phyloP scores from a whole-genome alignment of 148 eudicot species.

The Heliosperma pusillum region DNA sequence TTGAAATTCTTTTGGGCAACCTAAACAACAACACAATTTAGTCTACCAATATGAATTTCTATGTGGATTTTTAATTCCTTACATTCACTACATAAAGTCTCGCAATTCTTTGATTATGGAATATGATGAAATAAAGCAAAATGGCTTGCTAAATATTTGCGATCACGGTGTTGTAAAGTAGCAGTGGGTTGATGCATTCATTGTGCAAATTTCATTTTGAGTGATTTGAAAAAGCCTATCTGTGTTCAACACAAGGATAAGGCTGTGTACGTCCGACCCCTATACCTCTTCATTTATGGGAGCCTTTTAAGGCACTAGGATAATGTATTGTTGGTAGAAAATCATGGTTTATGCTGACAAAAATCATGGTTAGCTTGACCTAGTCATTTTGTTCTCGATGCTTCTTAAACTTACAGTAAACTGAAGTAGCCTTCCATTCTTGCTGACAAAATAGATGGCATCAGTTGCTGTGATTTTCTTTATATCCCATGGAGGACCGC shows the following conservation, averaged over 20 bases:
- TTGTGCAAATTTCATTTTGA: background rate
- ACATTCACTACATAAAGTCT: background rate
- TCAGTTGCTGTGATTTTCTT: constrained; percentile 41
- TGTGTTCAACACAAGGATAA: background rate
- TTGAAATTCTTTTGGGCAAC: constrained; percentile 64
- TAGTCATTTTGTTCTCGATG: background rate
- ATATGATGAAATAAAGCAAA: background rate
- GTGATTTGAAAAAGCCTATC: background rate
- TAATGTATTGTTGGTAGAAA: background rate
- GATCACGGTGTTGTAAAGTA: too few relatives aligned
- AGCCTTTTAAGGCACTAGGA: too few relatives aligned
- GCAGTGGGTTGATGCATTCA: background rate
- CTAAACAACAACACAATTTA: constrained; percentile 31
- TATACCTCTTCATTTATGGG: too few relatives aligned
- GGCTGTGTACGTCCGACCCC: background rate
- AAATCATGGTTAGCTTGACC: background rate
- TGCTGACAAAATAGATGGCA: constrained; percentile 70
- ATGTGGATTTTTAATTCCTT: background rate
- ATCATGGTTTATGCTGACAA: background rate
- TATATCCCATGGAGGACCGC: constrained; percentile 84
- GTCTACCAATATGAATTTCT: background rate
- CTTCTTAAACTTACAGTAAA: constrained; percentile 61
- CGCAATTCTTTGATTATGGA: background rate
- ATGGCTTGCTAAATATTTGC: background rate
- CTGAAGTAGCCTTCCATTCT: constrained; percentile 60